Base-by-base conservation (phyloP, 371 early-diverging fungal genomes). In the Mucor piriformis region DNA sequence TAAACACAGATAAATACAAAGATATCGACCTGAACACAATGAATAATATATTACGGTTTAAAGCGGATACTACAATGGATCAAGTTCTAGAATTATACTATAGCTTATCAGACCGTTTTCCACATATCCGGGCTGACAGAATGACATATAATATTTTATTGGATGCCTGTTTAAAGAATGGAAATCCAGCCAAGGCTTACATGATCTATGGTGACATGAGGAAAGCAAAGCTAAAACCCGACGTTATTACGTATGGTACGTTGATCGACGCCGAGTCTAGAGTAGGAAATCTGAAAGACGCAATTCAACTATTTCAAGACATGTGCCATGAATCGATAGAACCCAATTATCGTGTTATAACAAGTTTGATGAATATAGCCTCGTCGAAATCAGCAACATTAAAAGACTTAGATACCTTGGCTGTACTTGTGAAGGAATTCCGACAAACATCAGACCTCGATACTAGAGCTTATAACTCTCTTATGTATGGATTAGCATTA, bases 241-340 rank as follows among this genome's bases (percentile, higher is more conserved):
- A 83, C 40, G 55, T 70, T 0, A 61, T 81, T 15, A 87, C 88
- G 0, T 85, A 75, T 61, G 83, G 81, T 18, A 83, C 75, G 6
- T 49, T 84, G 13, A 78, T 87, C 25, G 67, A 79, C 33, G 80
- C 75, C 1, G 72, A 83, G 43, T 58, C 64, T 0, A 68, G 49
- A 7, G 15, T 38, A 10, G 74, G 74, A 6, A 72, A 73, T 47
- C 16, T 73, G 3, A 71, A 70, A 5, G 63, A 52, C 2, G 79
- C 82, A 1, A 27, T 74, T 1, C 34, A 50, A 16, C 50, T 77
- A 6, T 81, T 77, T 25, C 43, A 74, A 6, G 72, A 84, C 6
- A 74, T 83, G 76, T 57, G 57, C 5, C 29, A 37, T 24, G 62
- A 64, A 1, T 47, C 33, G 0, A 63, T 80, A 3, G 29, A 48